Evolutionary conservation across 78 protist genomes (phyloP).

Genomic region (Anaeramoeba flamelloides): DNA sequence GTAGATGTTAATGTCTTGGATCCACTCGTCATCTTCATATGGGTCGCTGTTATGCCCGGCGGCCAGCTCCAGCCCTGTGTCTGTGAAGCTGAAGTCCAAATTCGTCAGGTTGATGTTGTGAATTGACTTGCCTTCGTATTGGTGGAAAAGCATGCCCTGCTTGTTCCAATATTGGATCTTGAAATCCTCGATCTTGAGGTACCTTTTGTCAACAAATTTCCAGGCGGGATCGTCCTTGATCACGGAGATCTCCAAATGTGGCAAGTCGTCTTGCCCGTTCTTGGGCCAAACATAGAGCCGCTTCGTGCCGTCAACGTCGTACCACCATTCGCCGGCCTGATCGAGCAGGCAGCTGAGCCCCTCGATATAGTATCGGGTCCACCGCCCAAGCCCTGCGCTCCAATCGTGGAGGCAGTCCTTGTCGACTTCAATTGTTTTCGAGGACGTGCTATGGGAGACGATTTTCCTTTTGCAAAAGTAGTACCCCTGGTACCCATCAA

Average conservation of each 20-base stretch:
- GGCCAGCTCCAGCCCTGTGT: not conserved
- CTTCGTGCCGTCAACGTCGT: not conserved
- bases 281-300: not conserved
- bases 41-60: not conserved
- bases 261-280: not conserved
- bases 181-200: not conserved
- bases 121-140: not conserved
- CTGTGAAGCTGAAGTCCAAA: not conserved
- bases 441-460: not conserved
- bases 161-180: not conserved
- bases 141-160: not conserved
- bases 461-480: not conserved
- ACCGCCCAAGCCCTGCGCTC: not conserved
- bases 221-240: not conserved
- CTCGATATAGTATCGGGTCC: not conserved
- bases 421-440: not conserved
- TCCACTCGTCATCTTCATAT: not conserved
- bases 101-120: not conserved
- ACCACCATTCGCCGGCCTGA: constrained; percentile 1
- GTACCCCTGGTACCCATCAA: not conserved
- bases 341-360: not conserved
- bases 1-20: not conserved
- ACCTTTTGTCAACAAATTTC: not conserved
- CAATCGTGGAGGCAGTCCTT: not conserved
- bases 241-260: not conserved